These are phyloP conservation scores for Spongospora subterranea DNA, from an alignment of 208 protist species.

Conservation along the genomic window DNA sequence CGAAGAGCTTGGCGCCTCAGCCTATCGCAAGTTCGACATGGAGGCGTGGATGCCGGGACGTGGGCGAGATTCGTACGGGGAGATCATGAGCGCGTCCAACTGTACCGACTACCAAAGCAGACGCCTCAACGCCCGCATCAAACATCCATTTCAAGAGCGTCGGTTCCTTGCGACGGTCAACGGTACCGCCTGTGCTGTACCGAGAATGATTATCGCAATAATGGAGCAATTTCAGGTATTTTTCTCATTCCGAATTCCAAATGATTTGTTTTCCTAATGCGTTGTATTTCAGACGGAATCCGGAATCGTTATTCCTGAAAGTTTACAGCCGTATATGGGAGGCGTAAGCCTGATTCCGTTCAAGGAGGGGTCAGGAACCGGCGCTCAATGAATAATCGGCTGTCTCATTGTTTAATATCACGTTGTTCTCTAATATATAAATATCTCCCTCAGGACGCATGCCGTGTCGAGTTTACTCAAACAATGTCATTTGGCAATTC, in stretches of 20 bases:
- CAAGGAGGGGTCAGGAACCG: not conserved
- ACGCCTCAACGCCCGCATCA: constrained; percentile 75
- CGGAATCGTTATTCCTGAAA: constrained; percentile 65
- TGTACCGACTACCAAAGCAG: constrained; percentile 81
- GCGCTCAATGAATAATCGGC: no score
- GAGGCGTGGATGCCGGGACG: constrained; percentile 82
- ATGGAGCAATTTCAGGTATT: constrained; percentile 75
- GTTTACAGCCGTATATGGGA: constrained; percentile 65
- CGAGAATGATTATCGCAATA: constrained; percentile 79
- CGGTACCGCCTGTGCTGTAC: constrained; percentile 78
- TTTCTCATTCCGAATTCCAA: no score
- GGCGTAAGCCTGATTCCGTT: not conserved
- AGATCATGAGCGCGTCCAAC: constrained; percentile 78
- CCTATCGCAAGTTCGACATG: constrained; percentile 81
- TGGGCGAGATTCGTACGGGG: constrained; percentile 62
- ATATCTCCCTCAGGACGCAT: no score
- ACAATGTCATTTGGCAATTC: no score
- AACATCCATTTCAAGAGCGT: not conserved
- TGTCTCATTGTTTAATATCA: no score
- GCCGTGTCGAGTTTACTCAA: no score
- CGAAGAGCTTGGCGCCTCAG: constrained; percentile 76
- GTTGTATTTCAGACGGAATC: constrained; percentile 67
- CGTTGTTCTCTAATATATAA: no score
- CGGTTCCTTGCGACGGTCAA: constrained; percentile 78
- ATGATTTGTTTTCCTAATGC: not conserved